These are phyloP conservation scores for Suhomyces tanzawaensis DNA, from an alignment of 805 yeast genomes.

Conservation along the genomic window DNA sequence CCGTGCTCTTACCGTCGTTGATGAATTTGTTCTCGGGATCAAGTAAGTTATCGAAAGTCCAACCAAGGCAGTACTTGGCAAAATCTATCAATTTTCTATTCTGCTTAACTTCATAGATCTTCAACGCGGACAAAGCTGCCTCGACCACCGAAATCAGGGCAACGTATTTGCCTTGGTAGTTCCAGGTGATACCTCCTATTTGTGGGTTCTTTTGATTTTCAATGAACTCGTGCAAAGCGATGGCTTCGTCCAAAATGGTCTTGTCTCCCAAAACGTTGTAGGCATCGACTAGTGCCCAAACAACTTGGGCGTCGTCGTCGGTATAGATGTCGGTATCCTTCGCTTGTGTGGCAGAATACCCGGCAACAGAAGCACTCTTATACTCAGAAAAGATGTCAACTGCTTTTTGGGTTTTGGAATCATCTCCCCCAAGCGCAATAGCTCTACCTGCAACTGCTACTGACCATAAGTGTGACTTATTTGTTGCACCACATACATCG, in stretches of 20 bases:
- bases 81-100: slow-evolving; percentile 11
- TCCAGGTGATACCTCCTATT: slow-evolving; percentile 27
- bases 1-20: slow-evolving; percentile 20
- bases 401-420: slow-evolving; percentile 10
- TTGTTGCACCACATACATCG: slow-evolving; percentile 12
- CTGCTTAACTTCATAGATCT: slow-evolving; percentile 15
- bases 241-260: slow-evolving; percentile 13
- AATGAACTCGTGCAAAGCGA: slow-evolving; percentile 13
- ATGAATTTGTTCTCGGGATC: slow-evolving; percentile 22
- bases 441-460: slow-evolving; percentile 25
- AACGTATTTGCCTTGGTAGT: slow-evolving; percentile 17
- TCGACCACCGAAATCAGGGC: slow-evolving; percentile 29
- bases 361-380: slow-evolving; percentile 14
- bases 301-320: slow-evolving; percentile 29
- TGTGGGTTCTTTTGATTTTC: slow-evolving; percentile 16
- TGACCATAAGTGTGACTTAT: slow-evolving; percentile 21
- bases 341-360: slow-evolving; percentile 23
- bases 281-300: slow-evolving; percentile 27
- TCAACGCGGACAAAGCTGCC: slow-evolving; percentile 26
- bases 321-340: slow-evolving; percentile 24
- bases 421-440: slow-evolving; percentile 14
- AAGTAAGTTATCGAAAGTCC: slow-evolving; percentile 15
- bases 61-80: slow-evolving; percentile 17
- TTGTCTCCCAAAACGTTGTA: slow-evolving; percentile 9
- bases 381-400: slow-evolving; percentile 16